Base-by-base conservation (phyloP, 176 grass and related monocot species). In the Oryza nivara region DNA sequence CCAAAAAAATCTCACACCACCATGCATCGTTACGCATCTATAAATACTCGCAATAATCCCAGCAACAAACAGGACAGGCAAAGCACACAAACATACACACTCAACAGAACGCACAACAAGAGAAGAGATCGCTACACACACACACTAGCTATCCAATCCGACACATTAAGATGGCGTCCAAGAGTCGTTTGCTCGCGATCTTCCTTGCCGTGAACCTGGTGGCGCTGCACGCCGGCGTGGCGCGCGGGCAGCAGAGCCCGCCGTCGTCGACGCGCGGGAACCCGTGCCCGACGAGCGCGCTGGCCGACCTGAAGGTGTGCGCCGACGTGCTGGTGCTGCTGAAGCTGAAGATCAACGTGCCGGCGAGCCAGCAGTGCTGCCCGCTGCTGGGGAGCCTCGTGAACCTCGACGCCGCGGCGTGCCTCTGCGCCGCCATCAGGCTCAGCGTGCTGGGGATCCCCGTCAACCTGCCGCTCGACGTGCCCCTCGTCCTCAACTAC, bases 401-500 rank as follows among this genome's bases (percentile, higher is more conserved):
- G 6, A 82, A 86, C 68, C 19, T 90, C 25, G 88, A 93, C 85
- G 64, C 80, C 12, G 92, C 67, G 23, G 75, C 69, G 25, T 94
- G 92, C 86, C 86, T 94, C 9, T 94, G 92, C 83, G 81, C 86
- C 86, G 83, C 83, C 76, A 86, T 94, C 83, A 83, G 58, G 83
- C 67, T 88, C 80, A 84, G 1, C 75, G 67, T 89, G 2, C 0
- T 94, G 52, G 92, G 92, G 71, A 86, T 91, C 75, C 83, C 80
- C 86, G 1, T 91, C 83, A 91, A 94, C 86, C 76, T 94, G 23
- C 86, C 88, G 61, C 51, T 88, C 71, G 83, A 94, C 83, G 83
- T 94, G 65, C 84, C 86, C 22, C 88, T 94, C 67, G 32, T 93
- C 26, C 67, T 90, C 68, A 93, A 90, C 85, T 90, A 82, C 91